A percentile compares a stretch with the other conserved stretches of the same genome.
phyloP scores from a whole-genome alignment of 139 green algal genomes.

The Medakamo hakoo region DNA sequence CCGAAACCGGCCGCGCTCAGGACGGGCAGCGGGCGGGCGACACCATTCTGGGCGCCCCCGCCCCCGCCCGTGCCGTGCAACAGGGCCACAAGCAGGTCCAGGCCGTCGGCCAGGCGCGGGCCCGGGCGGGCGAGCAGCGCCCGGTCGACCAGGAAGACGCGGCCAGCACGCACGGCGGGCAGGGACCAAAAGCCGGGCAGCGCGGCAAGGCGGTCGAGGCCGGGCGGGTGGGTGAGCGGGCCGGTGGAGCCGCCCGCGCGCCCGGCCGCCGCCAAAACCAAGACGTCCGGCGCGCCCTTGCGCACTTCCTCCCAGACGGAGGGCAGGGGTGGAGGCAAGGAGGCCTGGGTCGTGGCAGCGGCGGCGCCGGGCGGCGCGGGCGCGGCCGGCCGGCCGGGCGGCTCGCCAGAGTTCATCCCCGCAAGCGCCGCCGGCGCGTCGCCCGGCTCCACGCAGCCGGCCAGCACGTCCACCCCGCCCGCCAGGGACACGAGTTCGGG shows the following conservation, averaged over 20 bases:
- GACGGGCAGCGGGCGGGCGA: no score
- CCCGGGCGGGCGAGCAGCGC: conserved; percentile 42
- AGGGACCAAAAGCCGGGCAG: conserved; percentile 76
- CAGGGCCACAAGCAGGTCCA: conserved; percentile 62
- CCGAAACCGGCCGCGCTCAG: no score
- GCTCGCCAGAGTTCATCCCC: conserved; percentile 35
- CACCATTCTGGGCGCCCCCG: no score
- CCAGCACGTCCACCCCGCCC: conserved; percentile 11
- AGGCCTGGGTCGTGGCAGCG: background rate
- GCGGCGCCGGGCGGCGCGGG: background rate
- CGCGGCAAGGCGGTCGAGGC: conserved; percentile 42
- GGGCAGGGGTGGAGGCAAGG: background rate
- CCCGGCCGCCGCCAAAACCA: conserved; percentile 35
- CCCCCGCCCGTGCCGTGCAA: conserved; percentile 38
- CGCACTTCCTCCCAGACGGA: conserved; percentile 35
- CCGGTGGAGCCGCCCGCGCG: background rate
- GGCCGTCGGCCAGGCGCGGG: conserved; percentile 65
- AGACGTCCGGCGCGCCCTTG: conserved; percentile 48
- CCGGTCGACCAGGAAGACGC: conserved; percentile 57
- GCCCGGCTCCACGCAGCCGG: conserved; percentile 22
- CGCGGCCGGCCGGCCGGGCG: conserved; percentile 10
- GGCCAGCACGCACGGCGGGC: conserved; percentile 51
- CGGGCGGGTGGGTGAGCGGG: conserved; percentile 18
- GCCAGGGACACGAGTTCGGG: conserved; percentile 39
- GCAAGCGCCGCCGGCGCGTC: conserved; percentile 12